Percentiles rank a stretch among this genome's conserved stretches.
phyloP scores from a whole-genome alignment of 2,329 filamentous ascomycete genomes.

The Apiospora aurea region DNA sequence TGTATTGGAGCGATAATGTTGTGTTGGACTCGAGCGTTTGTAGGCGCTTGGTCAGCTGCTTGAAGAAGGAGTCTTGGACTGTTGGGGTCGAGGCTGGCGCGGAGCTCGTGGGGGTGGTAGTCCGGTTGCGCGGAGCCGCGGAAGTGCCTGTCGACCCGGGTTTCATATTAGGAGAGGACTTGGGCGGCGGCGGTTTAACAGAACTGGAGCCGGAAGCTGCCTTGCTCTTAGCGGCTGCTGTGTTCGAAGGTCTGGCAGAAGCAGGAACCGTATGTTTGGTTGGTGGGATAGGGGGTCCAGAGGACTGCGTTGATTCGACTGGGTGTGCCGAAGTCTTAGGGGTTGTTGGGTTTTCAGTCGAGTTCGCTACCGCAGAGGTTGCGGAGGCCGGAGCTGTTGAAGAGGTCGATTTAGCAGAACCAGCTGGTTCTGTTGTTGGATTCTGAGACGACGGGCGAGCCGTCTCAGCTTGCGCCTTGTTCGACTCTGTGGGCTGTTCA shows the following conservation, averaged over 20 bases:
- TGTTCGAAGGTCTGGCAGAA: conserved; percentile 30
- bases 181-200: conserved; percentile 40
- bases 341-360: not conserved
- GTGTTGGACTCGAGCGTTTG: conserved; percentile 92
- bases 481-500: not conserved
- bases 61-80: conserved; percentile 98
- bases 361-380: conserved; percentile 9
- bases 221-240: conserved; percentile 34
- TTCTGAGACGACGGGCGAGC: not conserved
- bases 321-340: conserved; percentile 18
- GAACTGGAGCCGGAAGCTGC: conserved; percentile 37
- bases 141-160: conserved; percentile 31
- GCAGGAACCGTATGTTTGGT: conserved; percentile 32
- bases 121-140: conserved; percentile 44
- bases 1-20: conserved; percentile 91
- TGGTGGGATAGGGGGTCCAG: conserved; percentile 21
- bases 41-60: conserved; percentile 91
- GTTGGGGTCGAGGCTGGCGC: conserved; percentile 71
- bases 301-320: not conserved
- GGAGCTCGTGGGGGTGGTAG: conserved; percentile 48
- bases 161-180: conserved; percentile 31
- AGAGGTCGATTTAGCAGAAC: conserved; percentile 16
- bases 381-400: conserved; percentile 25
- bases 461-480: not conserved
- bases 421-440: conserved; percentile 14